phyloP scores from a whole-genome alignment of 805 yeast species.

The Pichia phayaonensis region DNA sequence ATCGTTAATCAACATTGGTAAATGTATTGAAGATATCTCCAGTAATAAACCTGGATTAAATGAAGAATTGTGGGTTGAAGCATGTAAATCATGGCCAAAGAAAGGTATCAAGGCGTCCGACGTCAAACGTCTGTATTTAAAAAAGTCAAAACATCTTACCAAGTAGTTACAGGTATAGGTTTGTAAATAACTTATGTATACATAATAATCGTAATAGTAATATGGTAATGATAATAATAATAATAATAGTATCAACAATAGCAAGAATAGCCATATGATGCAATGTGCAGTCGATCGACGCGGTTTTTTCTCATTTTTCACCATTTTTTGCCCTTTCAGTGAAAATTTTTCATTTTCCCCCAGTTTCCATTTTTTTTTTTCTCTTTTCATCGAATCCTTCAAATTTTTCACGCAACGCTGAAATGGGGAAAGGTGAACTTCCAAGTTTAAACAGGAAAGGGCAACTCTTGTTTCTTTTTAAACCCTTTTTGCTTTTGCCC shows the following conservation, averaged over 20 bases:
- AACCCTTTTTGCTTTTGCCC: neutral
- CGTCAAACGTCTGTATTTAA: conserved; percentile 27
- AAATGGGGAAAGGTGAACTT: neutral
- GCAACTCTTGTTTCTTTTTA: neutral
- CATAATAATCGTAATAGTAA: too few relatives aligned
- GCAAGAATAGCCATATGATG: too few relatives aligned
- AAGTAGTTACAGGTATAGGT: neutral
- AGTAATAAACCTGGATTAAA: conserved; percentile 16
- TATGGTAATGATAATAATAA: too few relatives aligned
- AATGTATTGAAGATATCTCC: conserved; percentile 24
- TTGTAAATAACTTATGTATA: neutral
- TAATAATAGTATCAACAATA: too few relatives aligned
- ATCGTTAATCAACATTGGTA: conserved; percentile 25
- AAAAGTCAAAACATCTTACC: conserved; percentile 18
- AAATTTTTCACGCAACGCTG: neutral
- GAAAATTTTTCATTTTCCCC: neutral
- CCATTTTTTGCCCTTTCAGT: neutral
- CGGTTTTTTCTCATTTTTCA: neutral
- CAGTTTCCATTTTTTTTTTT: too few relatives aligned
- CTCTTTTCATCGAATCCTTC: neutral
- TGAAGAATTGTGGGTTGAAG: conserved; percentile 25
- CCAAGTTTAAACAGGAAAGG: neutral
- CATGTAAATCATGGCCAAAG: conserved; percentile 29
- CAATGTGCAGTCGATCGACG: neutral
- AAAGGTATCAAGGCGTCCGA: conserved; percentile 25